These are phyloP conservation scores for Lachnellula subtilissima DNA, from an alignment of 2,329 filamentous ascomycete species.

Conservation along the genomic window DNA sequence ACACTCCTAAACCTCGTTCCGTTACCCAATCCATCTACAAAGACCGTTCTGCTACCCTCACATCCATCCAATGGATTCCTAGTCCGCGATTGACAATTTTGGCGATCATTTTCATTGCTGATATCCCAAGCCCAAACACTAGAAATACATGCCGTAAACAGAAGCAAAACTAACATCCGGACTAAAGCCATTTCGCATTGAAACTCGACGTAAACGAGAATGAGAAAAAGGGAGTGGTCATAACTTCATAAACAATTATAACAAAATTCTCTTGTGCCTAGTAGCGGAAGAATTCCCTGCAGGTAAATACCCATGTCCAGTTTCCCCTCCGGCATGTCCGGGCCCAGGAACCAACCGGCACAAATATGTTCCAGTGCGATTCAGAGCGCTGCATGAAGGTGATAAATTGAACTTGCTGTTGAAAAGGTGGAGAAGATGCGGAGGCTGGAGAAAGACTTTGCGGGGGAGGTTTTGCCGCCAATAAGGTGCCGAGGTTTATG, in stretches of 20 bases:
- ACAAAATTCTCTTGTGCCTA: background rate
- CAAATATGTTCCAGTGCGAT: background rate
- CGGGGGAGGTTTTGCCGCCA: conserved; percentile 4
- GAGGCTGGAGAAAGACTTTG: background rate
- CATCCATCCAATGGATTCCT: conserved; percentile 24
- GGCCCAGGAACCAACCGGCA: background rate
- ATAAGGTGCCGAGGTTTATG: background rate
- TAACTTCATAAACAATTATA: background rate
- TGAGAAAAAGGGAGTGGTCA: no score
- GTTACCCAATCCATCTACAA: conserved; percentile 14
- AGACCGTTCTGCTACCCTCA: conserved; percentile 19
- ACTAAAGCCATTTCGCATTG: background rate
- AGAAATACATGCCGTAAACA: conserved; percentile 4
- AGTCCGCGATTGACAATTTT: conserved; percentile 17
- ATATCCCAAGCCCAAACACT: conserved; percentile 21
- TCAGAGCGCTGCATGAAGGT: background rate
- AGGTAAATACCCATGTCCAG: conserved; percentile 8
- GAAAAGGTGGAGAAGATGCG: background rate
- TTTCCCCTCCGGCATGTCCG: background rate
- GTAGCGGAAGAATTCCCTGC: conserved; percentile 6
- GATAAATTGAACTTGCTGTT: background rate
- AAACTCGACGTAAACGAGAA: no score
- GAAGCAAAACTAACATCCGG: conserved; percentile 2
- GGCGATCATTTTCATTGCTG: conserved; percentile 17
- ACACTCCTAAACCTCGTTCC: conserved; percentile 21